Evolutionary conservation across 2,329 filamentous ascomycete genomes (phyloP).

Genomic region (Ophiosphaerella korrae): DNA sequence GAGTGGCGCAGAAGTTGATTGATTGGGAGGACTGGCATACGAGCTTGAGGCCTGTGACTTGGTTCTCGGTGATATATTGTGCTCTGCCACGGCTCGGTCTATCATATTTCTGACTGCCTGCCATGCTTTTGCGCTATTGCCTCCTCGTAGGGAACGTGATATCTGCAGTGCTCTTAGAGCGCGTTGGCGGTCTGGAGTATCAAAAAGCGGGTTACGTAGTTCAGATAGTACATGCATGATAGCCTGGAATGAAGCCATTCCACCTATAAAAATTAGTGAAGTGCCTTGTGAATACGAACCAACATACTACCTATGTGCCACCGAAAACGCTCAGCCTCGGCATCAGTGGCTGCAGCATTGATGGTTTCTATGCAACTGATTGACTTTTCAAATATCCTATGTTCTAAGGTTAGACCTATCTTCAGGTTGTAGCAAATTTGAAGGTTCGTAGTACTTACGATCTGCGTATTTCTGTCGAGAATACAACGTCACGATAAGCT

Average conservation of each 20-base stretch:
- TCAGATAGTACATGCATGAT: slow-evolving; percentile 49
- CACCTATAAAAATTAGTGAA: slow-evolving; percentile 26
- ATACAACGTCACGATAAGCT: slow-evolving; percentile 44
- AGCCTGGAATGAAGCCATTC: slow-evolving; percentile 41
- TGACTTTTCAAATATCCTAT: slow-evolving; percentile 47
- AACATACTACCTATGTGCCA: slow-evolving; percentile 44
- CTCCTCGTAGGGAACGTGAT: slow-evolving; percentile 38
- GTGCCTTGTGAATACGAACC: not conserved
- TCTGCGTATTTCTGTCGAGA: slow-evolving; percentile 41
- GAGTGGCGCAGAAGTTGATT: slow-evolving; percentile 9
- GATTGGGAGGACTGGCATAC: slow-evolving; percentile 15
- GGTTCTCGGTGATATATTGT: slow-evolving; percentile 20
- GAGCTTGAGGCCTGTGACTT: slow-evolving; percentile 22
- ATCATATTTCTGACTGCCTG: slow-evolving; percentile 46
- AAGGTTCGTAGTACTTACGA: slow-evolving; percentile 28
- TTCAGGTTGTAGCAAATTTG: not conserved
- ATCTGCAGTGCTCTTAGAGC: slow-evolving; percentile 42
- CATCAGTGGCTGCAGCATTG: slow-evolving; percentile 41
- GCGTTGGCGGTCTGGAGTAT: slow-evolving; percentile 41
- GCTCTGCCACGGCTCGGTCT: slow-evolving; percentile 40
- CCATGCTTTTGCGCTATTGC: slow-evolving; percentile 45
- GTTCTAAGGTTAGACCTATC: not conserved
- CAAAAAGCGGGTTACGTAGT: slow-evolving; percentile 44
- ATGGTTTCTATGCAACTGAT: slow-evolving; percentile 46
- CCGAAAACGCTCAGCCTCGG: slow-evolving; percentile 44